Evolutionary conservation across 2,329 filamentous ascomycete species (phyloP).

Genomic region (Fusarium falciforme): DNA sequence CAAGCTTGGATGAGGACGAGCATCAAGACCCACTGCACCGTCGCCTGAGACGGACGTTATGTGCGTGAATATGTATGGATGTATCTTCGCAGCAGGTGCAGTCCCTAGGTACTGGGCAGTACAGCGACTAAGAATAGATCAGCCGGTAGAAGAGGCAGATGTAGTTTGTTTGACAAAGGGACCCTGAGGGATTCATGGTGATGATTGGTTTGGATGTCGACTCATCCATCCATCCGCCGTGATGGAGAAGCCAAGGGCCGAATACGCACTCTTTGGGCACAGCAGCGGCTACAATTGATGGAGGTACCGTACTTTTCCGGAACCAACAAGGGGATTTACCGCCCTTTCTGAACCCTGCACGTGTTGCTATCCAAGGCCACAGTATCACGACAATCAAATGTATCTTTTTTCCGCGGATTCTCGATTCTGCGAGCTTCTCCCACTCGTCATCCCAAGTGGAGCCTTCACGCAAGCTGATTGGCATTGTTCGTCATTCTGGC

Average conservation of each 20-base stretch:
- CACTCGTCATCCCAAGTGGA: slow-evolving; percentile 44
- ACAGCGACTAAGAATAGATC: slow-evolving; percentile 2
- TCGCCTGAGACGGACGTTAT: slow-evolving; percentile 7
- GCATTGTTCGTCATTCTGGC: slow-evolving; percentile 37
- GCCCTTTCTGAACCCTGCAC: not conserved
- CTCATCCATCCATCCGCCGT: not conserved
- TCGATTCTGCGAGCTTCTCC: slow-evolving; percentile 40
- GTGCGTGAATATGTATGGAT: slow-evolving; percentile 1
- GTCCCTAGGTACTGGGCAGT: not conserved
- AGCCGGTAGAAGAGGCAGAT: not conserved
- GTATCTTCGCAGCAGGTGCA: not conserved
- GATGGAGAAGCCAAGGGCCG: not conserved
- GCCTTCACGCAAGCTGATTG: slow-evolving; percentile 33
- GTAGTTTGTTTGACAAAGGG: not conserved
- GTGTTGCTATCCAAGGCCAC: slow-evolving; percentile 6
- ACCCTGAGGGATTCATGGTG: not conserved
- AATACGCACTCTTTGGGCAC: not conserved
- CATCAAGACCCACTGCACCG: slow-evolving; percentile 1
- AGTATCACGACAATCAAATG: not conserved
- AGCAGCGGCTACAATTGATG: not conserved
- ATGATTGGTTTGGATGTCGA: not conserved
- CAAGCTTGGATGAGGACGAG: not conserved
- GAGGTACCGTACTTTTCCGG: slow-evolving; percentile 1
- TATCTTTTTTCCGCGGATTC: slow-evolving; percentile 16
- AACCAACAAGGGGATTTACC: not conserved